phyloP scores from a whole-genome alignment of 805 yeast genomes.

The Saccharomycopsis sp. region DNA sequence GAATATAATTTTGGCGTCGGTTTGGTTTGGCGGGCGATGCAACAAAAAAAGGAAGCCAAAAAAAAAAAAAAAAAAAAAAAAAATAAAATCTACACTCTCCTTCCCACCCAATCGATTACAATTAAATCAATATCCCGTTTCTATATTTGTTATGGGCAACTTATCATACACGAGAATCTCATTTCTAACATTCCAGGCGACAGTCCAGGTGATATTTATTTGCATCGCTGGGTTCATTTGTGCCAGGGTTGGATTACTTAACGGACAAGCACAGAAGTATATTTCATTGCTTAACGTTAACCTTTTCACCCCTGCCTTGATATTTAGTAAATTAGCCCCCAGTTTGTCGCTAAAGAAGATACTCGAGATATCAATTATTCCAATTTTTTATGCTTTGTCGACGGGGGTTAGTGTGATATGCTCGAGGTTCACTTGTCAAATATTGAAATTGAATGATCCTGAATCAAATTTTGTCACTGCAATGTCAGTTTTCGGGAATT shows the following conservation, averaged over 20 bases:
- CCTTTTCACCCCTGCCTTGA: conserved; percentile 90
- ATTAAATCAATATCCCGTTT: not conserved
- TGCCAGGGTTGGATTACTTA: conserved; percentile 64
- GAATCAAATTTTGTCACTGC: conserved; percentile 92
- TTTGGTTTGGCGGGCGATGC: not conserved
- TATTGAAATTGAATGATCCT: conserved; percentile 55
- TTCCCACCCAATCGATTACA: not conserved
- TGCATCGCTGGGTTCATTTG: conserved; percentile 83
- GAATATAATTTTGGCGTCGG: too few relatives aligned
- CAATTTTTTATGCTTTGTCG: conserved; percentile 75
- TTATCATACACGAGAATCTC: conserved; percentile 31
- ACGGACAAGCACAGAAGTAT: conserved; percentile 66
- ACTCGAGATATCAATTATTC: conserved; percentile 75
- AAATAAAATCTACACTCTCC: not conserved
- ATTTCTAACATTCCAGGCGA: conserved; percentile 83
- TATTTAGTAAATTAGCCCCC: conserved; percentile 72
- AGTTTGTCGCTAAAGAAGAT: conserved; percentile 68
- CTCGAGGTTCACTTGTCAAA: conserved; percentile 46
- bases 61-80: not conserved
- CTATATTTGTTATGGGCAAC: conserved; percentile 11
- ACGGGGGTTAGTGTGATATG: conserved; percentile 67
- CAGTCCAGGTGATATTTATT: conserved; percentile 79
- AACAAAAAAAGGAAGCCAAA: not conserved
- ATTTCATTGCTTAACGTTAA: conserved; percentile 79
- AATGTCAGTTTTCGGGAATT: conserved; percentile 95